Conservation (phyloP, 805 yeast genomes). For the Sungouiella blattae region DNA sequence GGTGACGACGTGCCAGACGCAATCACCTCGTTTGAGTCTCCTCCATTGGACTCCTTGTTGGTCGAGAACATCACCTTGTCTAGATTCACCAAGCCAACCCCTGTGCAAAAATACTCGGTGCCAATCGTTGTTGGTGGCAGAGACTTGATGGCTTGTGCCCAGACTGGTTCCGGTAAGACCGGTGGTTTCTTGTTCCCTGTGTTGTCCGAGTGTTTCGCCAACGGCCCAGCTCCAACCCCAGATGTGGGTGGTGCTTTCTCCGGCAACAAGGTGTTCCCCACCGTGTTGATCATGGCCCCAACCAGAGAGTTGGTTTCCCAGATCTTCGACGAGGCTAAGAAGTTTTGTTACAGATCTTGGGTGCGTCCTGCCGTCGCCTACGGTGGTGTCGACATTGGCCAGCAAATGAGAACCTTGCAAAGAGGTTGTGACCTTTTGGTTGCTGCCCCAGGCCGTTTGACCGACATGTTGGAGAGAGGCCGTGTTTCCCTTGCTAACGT, state of each 20-base stretch:
- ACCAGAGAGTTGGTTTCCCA: conserved; percentile 98
- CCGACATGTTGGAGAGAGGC: conserved; percentile 94
- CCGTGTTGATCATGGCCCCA: conserved; percentile 94
- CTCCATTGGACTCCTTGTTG: conserved; percentile 84
- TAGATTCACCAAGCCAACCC: conserved; percentile 93
- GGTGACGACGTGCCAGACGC: conserved; percentile 96
- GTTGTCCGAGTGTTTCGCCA: conserved; percentile 80
- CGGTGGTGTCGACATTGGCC: conserved; percentile 95
- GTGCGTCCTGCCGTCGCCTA: conserved; percentile 93
- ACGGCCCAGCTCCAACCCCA: conserved; percentile 72
- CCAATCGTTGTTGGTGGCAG: conserved; percentile 87
- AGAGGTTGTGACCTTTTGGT: conserved; percentile 95
- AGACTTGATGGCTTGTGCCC: conserved; percentile 97
- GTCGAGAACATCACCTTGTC: conserved; percentile 85
- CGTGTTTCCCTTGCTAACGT: conserved; percentile 83
- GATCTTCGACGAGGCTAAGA: conserved; percentile 92
- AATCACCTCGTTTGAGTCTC: conserved; percentile 78
- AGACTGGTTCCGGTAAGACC: conserved; percentile 99
- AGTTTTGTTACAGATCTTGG: conserved; percentile 97
- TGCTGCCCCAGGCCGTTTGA: conserved; percentile 99
- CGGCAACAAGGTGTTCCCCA: conserved; percentile 84
- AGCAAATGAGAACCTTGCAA: conserved; percentile 83
- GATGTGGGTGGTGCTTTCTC: conserved; percentile 50
- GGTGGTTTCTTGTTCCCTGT: conserved; percentile 99
- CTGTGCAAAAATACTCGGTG: conserved; percentile 90